Conservation (phyloP, 2,329 filamentous ascomycete genomes). For the Ophiostoma montium region DNA sequence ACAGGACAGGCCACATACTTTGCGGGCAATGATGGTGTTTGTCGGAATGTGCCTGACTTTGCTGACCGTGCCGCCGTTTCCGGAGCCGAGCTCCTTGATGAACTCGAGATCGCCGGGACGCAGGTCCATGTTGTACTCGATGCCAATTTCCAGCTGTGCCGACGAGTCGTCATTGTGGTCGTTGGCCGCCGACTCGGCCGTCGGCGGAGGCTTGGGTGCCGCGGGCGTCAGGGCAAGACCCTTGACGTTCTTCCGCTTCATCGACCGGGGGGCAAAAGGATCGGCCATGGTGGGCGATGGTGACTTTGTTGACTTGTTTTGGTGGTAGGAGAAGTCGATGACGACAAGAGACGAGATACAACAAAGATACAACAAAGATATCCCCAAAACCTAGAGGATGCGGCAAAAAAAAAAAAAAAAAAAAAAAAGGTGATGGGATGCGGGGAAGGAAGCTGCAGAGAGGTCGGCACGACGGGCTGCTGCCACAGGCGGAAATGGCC, state of each 20-base stretch:
- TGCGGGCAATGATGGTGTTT: conserved; percentile 93
- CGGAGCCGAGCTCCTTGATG: conserved; percentile 84
- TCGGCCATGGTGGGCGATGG: conserved; percentile 37
- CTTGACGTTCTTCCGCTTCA: conserved; percentile 99
- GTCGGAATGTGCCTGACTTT: conserved; percentile 93
- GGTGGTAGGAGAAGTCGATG: background rate
- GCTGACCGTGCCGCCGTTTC: conserved; percentile 95
- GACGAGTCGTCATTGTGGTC: conserved; percentile 48
- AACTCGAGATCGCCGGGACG: conserved; percentile 85
- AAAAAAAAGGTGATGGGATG: background rate
- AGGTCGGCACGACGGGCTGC: background rate
- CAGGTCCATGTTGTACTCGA: conserved; percentile 90
- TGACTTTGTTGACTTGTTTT: background rate
- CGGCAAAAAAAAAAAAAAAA: background rate
- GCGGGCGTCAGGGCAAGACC: conserved; percentile 71
- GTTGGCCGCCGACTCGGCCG: conserved; percentile 58
- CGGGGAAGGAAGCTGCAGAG: background rate
- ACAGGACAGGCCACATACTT: conserved; percentile 41
- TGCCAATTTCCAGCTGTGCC: conserved; percentile 75
- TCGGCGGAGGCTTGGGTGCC: conserved; percentile 55
- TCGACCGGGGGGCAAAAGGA: conserved; percentile 54
- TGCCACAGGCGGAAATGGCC: background rate
- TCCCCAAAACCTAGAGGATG: too few species aligned
- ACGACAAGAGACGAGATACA: background rate
- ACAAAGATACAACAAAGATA: background rate